Evolutionary conservation across 352 stramenopile species (phyloP).

Genomic region (Globisporangium solare): DNA sequence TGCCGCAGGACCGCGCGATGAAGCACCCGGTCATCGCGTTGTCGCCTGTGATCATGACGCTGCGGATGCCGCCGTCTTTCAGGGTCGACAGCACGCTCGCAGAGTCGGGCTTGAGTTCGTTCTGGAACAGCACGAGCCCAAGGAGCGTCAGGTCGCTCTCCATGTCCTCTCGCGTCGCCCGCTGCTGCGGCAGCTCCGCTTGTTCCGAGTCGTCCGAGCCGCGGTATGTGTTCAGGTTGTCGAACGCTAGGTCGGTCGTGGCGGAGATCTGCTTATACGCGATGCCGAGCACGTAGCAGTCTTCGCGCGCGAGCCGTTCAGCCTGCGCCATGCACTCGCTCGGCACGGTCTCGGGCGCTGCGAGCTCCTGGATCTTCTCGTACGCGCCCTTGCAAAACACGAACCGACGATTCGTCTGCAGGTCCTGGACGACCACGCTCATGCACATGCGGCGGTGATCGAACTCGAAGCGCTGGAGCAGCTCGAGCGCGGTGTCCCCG

Average conservation of each 20-base stretch:
- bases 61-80: constrained; percentile 49
- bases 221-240: no score
- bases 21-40: constrained; percentile 53
- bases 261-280: constrained; percentile 21
- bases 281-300: constrained; percentile 78
- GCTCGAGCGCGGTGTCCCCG: constrained; percentile 22
- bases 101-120: constrained; percentile 73
- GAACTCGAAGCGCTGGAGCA: constrained; percentile 86
- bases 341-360: constrained; percentile 37
- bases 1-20: constrained; percentile 38
- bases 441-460: constrained; percentile 81
- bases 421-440: constrained; percentile 65
- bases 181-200: not conserved
- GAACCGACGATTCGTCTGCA: constrained; percentile 25
- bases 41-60: constrained; percentile 82
- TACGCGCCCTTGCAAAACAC: constrained; percentile 80
- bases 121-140: constrained; percentile 81
- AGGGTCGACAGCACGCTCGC: constrained; percentile 55
- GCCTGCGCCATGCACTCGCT: constrained; percentile 38
- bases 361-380: constrained; percentile 66
- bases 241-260: no score
- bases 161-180: constrained; percentile 36
- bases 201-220: no score
- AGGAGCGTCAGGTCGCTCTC: constrained; percentile 51
- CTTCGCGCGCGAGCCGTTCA: constrained; percentile 40